phyloP scores from a whole-genome alignment of 495 filamentous ascomycete genomes.

The Diplogelasinospora grovesii region DNA sequence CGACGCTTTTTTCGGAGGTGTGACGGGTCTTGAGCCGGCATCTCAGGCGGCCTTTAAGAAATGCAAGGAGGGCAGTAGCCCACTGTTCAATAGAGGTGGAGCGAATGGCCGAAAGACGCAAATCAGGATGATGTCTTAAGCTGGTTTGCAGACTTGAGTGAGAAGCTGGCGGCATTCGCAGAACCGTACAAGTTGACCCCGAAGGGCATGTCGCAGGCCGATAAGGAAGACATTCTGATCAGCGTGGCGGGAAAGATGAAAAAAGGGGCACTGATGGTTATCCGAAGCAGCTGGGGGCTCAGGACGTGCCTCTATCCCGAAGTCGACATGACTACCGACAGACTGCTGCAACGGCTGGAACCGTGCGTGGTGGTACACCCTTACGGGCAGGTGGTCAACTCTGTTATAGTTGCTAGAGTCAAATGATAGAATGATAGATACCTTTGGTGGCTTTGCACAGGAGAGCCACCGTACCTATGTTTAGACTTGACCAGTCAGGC shows the following conservation, averaged over 20 bases:
- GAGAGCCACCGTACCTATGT: too few relatives aligned
- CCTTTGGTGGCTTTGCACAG: too few relatives aligned
- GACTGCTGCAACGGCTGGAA: constrained; percentile 13
- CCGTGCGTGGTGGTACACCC: constrained; percentile 22
- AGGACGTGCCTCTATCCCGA: constrained; percentile 24
- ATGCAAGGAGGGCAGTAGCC: constrained; percentile 28
- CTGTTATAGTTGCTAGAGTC: constrained; percentile 22
- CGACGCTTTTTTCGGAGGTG: constrained; percentile 31
- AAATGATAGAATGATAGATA: too few relatives aligned
- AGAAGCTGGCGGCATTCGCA: constrained; percentile 27
- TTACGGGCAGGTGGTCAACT: constrained; percentile 24
- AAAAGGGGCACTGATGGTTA: constrained; percentile 19
- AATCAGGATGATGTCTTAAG: constrained; percentile 24
- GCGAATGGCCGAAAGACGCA: constrained; percentile 26
- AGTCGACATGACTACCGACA: constrained; percentile 17
- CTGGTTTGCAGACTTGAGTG: constrained; percentile 32
- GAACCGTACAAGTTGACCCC: constrained; percentile 9
- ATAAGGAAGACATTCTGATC: constrained; percentile 24
- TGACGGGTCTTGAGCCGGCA: constrained; percentile 25
- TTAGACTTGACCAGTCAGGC: too few relatives aligned
- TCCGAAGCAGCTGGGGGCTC: constrained; percentile 21
- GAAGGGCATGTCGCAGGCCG: constrained; percentile 16
- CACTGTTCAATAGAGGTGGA: constrained; percentile 25
- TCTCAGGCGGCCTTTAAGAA: constrained; percentile 32
- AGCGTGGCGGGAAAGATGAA: constrained; percentile 16